Base-by-base conservation (phyloP, 1,284 basidiomycete genomes). In the Ganoderma lucidum region DNA sequence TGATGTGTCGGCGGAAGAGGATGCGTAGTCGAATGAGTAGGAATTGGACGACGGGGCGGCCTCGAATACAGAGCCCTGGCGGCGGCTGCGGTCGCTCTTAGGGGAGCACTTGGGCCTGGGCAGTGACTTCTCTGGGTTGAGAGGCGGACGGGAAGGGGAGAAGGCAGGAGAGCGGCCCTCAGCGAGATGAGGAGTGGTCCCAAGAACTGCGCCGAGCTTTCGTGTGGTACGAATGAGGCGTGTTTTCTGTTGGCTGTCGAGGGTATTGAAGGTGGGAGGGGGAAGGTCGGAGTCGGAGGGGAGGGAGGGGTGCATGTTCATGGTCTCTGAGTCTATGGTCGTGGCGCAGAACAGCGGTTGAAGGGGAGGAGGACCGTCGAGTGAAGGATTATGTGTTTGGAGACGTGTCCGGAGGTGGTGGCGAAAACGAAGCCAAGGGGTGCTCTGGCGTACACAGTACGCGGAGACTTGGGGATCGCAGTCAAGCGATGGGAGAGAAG, bases 221-320 rank as follows among this genome's bases (percentile, higher is more conserved):
- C 87, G 82, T 1, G 89, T 85, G 0, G 89, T 88, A 61, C 86
- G 85, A 55, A 90, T 81, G 32, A 90, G 84, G 64, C 87, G 87
- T 6, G 81, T 75, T 17, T 88, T 87, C 70, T 90, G 83, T 56
- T 81, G 78, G 0, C 81, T 76, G 63, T 84, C 80, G 45, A 90
- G 85, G 23, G 74, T 79, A 76, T 90, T 89, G 65, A 80, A 78
- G 8, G 88, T 89, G 0, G 86, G 76, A 6, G 85, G 80, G 58
- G 71, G 78, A 5, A 60, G 17, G 48, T 51, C 37, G 58, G 51
- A 45, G 35, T 61, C 6, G 59, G 10, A 15, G 56, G 63, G 51
- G 15, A 48, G 19, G 14, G 56, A 44, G 37, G 62, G 17, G 67
- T 42, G 37, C 48, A 28, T 23, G 53, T 55, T 55, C 53, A 55